phyloP scores from a whole-genome alignment of 2,329 filamentous ascomycete genomes.

The Fusarium sambucinum region DNA sequence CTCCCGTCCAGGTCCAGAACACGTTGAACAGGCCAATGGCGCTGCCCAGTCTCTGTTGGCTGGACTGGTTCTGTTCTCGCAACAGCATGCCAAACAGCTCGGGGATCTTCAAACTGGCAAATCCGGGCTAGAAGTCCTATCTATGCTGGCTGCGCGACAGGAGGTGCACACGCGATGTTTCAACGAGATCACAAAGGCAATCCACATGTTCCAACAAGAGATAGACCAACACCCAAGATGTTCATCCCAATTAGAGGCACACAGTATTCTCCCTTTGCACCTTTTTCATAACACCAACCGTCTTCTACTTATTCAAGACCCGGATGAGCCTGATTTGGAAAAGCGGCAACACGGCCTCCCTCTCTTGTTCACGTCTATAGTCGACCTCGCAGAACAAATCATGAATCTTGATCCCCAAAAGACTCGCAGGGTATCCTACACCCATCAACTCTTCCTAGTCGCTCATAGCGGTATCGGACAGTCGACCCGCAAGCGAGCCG shows the following conservation, averaged over 20 bases:
- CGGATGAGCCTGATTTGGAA: conserved; percentile 3
- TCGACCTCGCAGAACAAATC: conserved; percentile 3
- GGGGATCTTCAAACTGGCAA: neutral
- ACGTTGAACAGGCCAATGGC: neutral
- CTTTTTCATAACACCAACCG: conserved; percentile 3
- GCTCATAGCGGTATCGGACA: conserved; percentile 3
- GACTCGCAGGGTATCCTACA: neutral
- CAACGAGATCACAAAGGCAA: conserved; percentile 6
- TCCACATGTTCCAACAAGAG: neutral
- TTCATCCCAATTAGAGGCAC: neutral
- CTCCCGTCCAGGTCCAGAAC: accelerated
- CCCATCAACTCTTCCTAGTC: conserved; percentile 1
- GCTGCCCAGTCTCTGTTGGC: conserved; percentile 11
- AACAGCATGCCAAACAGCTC: conserved; percentile 8
- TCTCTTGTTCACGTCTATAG: neutral
- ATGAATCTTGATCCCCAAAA: neutral
- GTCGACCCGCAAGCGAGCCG: neutral
- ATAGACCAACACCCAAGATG: neutral
- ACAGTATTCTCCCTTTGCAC: conserved; percentile 5
- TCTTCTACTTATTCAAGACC: conserved; percentile 16
- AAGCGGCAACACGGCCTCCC: neutral
- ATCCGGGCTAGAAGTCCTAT: neutral
- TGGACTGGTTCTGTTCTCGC: conserved; percentile 6
- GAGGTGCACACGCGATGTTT: conserved; percentile 7
- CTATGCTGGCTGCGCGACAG: neutral